phyloP scores from a whole-genome alignment of 1,284 basidiomycete species.

The Irpex sp. region DNA sequence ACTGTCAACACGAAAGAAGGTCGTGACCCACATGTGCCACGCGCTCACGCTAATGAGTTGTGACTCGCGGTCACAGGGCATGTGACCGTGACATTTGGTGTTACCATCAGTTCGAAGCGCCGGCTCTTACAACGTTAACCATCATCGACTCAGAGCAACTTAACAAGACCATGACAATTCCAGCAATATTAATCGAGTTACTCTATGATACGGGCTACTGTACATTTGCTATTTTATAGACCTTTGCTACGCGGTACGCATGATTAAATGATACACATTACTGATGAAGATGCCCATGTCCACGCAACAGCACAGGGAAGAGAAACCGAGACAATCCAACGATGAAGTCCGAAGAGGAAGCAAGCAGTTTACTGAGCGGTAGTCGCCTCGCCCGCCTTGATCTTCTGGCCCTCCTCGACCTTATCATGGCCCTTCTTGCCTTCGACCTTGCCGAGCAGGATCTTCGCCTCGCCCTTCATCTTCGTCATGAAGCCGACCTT shows the following conservation, averaged over 20 bases:
- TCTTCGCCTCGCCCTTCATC: conserved; percentile 51
- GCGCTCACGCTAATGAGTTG: no score
- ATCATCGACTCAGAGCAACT: neutral
- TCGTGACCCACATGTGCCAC: no score
- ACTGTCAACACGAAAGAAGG: no score
- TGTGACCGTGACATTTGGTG: neutral
- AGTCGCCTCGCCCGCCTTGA: conserved; percentile 23
- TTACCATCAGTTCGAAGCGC: neutral
- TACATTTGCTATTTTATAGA: neutral
- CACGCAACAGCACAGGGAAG: no score
- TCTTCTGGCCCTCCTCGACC: conserved; percentile 42
- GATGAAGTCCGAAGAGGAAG: neutral
- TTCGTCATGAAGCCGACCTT: conserved; percentile 46
- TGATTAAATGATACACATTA: neutral
- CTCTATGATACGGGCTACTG: neutral
- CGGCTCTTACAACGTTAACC: neutral
- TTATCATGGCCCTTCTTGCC: conserved; percentile 39
- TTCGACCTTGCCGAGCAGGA: conserved; percentile 47
- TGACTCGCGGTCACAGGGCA: neutral
- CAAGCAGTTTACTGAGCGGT: neutral
- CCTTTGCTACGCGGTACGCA: neutral
- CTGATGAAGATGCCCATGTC: no score
- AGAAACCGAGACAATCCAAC: neutral
- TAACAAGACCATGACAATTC: neutral
- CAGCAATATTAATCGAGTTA: neutral